These are phyloP conservation scores for Rhodotorula toruloides DNA, from an alignment of 768 basidiomycete species.

Conservation along the genomic window DNA sequence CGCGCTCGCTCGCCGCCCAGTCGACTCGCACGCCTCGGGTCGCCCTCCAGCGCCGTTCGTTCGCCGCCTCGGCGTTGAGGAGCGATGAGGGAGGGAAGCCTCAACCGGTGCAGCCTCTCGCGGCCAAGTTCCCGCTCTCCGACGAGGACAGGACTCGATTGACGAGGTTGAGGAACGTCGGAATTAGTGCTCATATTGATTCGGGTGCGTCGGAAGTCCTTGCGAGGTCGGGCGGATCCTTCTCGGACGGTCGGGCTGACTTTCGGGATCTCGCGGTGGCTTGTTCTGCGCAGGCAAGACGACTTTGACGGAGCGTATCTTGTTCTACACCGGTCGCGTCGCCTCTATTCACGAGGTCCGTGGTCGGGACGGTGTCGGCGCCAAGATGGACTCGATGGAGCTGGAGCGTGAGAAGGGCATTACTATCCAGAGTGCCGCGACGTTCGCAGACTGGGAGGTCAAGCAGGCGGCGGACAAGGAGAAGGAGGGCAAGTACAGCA, in stretches of 20 bases:
- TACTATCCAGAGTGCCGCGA: constrained; percentile 97
- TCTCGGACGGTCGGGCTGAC: background rate
- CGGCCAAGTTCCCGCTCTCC: constrained; percentile 24
- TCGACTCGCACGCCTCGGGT: background rate
- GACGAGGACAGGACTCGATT: constrained; percentile 59
- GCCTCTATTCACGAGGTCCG: constrained; percentile 95
- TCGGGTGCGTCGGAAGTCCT: constrained; percentile 7
- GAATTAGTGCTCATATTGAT: constrained; percentile 85
- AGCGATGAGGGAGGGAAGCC: constrained; percentile 28
- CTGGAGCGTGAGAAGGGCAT: constrained; percentile 98
- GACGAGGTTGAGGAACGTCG: constrained; percentile 82
- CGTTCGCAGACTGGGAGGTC: constrained; percentile 88
- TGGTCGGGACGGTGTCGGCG: constrained; percentile 89
- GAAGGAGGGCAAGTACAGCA: constrained; percentile 71
- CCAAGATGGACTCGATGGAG: constrained; percentile 99
- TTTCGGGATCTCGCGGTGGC: too few relatives aligned
- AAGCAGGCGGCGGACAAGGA: constrained; percentile 43
- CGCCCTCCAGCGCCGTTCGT: background rate
- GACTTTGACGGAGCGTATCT: constrained; percentile 87
- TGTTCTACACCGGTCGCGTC: constrained; percentile 95
- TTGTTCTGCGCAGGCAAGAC: constrained; percentile 76
- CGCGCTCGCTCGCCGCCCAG: background rate
- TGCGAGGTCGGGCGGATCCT: too few relatives aligned
- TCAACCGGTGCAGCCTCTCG: constrained; percentile 23
- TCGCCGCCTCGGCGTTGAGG: constrained; percentile 4